Evolutionary conservation across 202 grass and related monocot genomes (phyloP).

Genomic region (Eragrostis tef): DNA sequence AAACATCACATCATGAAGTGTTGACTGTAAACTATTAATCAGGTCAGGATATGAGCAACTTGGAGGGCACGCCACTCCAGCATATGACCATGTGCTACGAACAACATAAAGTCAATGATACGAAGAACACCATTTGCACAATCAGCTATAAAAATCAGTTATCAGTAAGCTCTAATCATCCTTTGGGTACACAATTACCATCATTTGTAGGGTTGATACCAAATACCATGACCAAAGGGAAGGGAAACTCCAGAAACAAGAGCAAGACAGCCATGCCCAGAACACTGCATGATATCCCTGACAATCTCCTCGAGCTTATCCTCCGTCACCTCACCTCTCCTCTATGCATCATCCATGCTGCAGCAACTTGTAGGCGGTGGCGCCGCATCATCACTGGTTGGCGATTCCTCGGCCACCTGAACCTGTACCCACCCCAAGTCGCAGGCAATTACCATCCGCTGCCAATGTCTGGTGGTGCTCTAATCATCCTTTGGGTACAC

Average conservation of each 20-base stretch:
- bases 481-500: background rate
- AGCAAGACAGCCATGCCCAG: background rate
- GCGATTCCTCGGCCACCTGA: background rate
- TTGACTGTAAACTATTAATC: no score
- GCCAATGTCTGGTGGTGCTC: background rate
- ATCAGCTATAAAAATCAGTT: background rate
- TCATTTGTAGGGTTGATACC: background rate
- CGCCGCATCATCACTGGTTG: background rate
- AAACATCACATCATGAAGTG: no score
- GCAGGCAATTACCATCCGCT: background rate
- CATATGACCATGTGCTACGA: background rate
- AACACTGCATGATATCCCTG: background rate
- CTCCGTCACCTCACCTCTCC: background rate
- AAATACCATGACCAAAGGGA: background rate
- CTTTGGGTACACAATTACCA: background rate
- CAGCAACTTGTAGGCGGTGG: background rate
- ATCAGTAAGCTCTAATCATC: no score
- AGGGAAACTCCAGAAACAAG: background rate
- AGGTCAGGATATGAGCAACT: background rate
- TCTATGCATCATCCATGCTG: background rate
- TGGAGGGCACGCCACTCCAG: conserved; percentile 4
- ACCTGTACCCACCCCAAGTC: background rate
- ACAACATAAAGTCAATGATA: background rate
- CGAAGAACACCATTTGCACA: background rate
- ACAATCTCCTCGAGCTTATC: background rate